These are phyloP conservation scores for Coemansia pectinata DNA, from an alignment of 192 early-diverging fungal genomes.

Conservation along the genomic window DNA sequence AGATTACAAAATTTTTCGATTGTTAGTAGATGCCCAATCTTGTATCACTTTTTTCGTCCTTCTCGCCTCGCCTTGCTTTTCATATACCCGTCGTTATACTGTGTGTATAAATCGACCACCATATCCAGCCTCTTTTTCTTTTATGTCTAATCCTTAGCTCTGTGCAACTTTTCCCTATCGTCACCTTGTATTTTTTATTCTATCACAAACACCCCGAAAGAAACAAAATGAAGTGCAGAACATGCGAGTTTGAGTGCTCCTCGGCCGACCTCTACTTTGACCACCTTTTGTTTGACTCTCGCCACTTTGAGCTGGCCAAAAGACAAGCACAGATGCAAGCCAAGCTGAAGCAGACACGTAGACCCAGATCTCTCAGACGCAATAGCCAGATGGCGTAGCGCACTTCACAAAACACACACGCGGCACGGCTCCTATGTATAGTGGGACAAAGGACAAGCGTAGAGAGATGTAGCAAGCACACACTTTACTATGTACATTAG, in stretches of 20 bases:
- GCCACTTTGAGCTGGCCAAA: constrained; percentile 43
- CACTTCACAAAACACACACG: not conserved
- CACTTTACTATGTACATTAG: constrained; percentile 9
- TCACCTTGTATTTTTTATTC: not conserved
- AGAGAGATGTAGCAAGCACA: not conserved
- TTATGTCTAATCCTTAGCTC: not conserved
- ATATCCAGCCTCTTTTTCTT: not conserved
- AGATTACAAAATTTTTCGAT: not conserved
- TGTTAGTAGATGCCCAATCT: not conserved
- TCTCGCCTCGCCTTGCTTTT: not conserved
- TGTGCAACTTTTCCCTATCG: not conserved
- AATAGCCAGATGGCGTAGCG: constrained; percentile 8
- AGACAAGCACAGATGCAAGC: constrained; percentile 32
- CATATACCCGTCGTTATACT: not conserved
- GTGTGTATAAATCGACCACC: constrained; percentile 9
- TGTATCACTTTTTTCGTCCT: not conserved
- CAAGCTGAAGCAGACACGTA: constrained; percentile 30
- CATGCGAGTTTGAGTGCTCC: constrained; percentile 52
- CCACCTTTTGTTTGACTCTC: constrained; percentile 45
- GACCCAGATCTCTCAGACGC: constrained; percentile 39
- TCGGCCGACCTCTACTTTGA: constrained; percentile 55
- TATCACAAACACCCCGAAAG: too few species aligned
- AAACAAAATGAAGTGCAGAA: constrained; percentile 48
- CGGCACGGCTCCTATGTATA: not conserved
- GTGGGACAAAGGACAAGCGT: not conserved